Evolutionary conservation across 495 filamentous ascomycete genomes (phyloP).

Genomic region (Aspergillus carlsbadensis): DNA sequence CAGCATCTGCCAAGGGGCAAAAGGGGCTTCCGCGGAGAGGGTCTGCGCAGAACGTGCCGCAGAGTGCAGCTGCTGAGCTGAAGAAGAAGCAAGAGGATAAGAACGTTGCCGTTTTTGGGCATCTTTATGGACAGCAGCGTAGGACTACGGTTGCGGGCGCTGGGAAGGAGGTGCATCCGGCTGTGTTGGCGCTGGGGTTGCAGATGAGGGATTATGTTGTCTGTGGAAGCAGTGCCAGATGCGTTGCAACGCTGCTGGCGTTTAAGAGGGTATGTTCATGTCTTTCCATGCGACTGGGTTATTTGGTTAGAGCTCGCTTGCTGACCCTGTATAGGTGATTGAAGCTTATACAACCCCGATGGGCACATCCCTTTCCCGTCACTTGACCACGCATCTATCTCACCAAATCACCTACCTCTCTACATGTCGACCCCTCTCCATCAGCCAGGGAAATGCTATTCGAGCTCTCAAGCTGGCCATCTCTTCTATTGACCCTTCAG

Average conservation of each 20-base stretch:
- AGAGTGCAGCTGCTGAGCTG: constrained; percentile 26
- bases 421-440: constrained; percentile 87
- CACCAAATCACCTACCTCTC: constrained; percentile 93
- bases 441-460: constrained; percentile 94
- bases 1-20: constrained; percentile 33
- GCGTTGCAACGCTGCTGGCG: constrained; percentile 80
- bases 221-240: constrained; percentile 85
- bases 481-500: constrained; percentile 77
- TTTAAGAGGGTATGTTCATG: constrained; percentile 73
- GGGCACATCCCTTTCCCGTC: constrained; percentile 77
- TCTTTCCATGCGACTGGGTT: neutral
- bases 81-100: constrained; percentile 63
- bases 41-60: constrained; percentile 43
- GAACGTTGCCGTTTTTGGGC: constrained; percentile 76
- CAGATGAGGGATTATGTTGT: constrained; percentile 88
- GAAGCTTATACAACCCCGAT: constrained; percentile 86
- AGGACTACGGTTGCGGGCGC: constrained; percentile 71
- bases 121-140: constrained; percentile 73
- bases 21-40: constrained; percentile 33
- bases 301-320: constrained; percentile 1
- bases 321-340: constrained; percentile 63
- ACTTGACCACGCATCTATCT: constrained; percentile 90
- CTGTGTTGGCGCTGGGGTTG: constrained; percentile 79
- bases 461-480: constrained; percentile 89
- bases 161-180: constrained; percentile 86